Evolutionary conservation across 306 rosid species (phyloP), one percentile per base, ranked within the genome.

Genomic region (Cicer arietinum): DNA sequence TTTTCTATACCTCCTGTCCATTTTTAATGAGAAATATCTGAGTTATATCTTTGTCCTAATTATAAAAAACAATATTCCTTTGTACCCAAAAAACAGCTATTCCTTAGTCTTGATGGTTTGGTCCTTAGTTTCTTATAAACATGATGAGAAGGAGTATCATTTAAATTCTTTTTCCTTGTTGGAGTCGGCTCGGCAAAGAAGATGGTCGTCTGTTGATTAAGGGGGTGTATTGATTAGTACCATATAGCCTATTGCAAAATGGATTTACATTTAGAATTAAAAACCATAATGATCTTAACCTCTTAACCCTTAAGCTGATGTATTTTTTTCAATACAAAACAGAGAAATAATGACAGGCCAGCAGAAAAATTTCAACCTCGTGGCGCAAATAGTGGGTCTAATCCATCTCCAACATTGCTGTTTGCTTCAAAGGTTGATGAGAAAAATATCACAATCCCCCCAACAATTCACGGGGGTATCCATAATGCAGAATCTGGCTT

Each of bases 331-430:
- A 42, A 46, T 64, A 67, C 44, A 67, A 68, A 80, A 52, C 94
- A 92, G 96, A 88, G 84, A 77, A 89, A 83, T 84, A 84, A 88
- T 79, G 89, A 86, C 66, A 85, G 82, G 66, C 80, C 79, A 68
- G 83, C 83, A 57, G 98, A 94, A 71, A 85, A 74, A 69, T 85
- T 62, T 69, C 77, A 85, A 83, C 79, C 90, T 69, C 88, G 76
- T 63, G 86, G 81, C 71, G 73, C 74, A 65, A 86, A 78, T 67
- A 74, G 74, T 30, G 95, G 79, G 64, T 57, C 94, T 61, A 80
- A 59, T 80, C 89, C 94, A 73, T 83, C 90, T 67, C 88, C 98
- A 73, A 75, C 86, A 58, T 53, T 88, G 84, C 77, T 85, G 57
- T 92, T 92, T 77, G 69, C 97, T 30, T 75, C 83, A 59, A 88